Evolutionary conservation across 805 yeast genomes (phyloP).

Genomic region (Phaffomyces thermotolerans): DNA sequence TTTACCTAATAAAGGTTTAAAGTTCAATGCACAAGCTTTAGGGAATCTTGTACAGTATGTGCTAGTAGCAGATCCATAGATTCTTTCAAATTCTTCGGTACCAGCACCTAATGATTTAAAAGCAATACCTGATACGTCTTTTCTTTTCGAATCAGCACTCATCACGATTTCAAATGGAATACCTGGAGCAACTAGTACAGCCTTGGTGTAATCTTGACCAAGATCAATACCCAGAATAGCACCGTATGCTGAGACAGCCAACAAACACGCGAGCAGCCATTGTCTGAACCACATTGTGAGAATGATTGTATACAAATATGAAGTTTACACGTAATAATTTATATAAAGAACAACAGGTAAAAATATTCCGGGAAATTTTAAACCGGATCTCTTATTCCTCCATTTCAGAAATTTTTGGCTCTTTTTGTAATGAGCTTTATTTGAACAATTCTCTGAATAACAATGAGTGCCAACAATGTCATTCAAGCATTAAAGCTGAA

Average conservation of each 20-base stretch:
- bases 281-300: constrained; percentile 3
- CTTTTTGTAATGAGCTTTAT: neutral
- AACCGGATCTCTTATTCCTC: neutral
- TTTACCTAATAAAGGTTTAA: constrained; percentile 69
- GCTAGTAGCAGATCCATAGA: constrained; percentile 71
- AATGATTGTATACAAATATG: neutral
- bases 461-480: constrained; percentile 19
- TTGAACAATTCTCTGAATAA: neutral
- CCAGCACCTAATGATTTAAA: constrained; percentile 37
- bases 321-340: neutral
- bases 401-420: neutral
- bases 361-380: neutral
- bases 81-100: constrained; percentile 52
- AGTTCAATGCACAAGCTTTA: constrained; percentile 51
- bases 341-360: neutral
- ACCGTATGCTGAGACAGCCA: constrained; percentile 25
- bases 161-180: constrained; percentile 81
- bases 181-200: constrained; percentile 85
- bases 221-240: constrained; percentile 85
- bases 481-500: constrained; percentile 21
- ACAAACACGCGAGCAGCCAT: constrained; percentile 6
- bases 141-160: constrained; percentile 87
- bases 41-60: constrained; percentile 72
- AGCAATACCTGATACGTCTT: constrained; percentile 76
- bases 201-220: constrained; percentile 84